These are phyloP conservation scores for Suillus clintonianus DNA, from an alignment of 768 basidiomycete species.

Conservation along the genomic window DNA sequence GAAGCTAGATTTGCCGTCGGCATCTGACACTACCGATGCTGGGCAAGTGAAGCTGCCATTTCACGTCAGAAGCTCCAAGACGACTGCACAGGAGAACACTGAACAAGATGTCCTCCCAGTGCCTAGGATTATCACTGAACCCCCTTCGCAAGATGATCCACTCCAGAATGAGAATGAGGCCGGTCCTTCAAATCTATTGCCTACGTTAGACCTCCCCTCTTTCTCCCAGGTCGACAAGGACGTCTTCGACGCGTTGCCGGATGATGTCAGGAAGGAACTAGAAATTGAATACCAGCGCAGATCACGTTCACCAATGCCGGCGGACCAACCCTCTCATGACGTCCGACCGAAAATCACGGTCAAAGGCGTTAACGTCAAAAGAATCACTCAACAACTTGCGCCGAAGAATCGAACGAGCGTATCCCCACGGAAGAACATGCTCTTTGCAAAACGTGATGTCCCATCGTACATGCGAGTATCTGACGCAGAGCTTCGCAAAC, in stretches of 20 bases:
- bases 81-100: background rate
- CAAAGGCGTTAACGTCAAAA: conserved; percentile 50
- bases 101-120: conserved; percentile 1
- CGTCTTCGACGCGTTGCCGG: conserved; percentile 71
- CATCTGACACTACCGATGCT: conserved; percentile 30
- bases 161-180: conserved; percentile 1
- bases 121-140: conserved; percentile 30
- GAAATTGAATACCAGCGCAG: conserved; percentile 66
- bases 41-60: conserved; percentile 71
- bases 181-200: conserved; percentile 10
- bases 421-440: conserved; percentile 37
- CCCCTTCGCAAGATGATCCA: conserved; percentile 35
- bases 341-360: conserved; percentile 16
- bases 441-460: conserved; percentile 39
- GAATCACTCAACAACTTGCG: conserved; percentile 64
- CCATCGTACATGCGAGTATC: conserved; percentile 46
- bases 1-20: conserved; percentile 68
- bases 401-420: conserved; percentile 49
- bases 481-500: conserved; percentile 56
- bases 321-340: conserved; percentile 7
- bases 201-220: conserved; percentile 54
- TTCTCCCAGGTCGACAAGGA: conserved; percentile 76
- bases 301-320: conserved; percentile 49
- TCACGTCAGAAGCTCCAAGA: conserved; percentile 20
- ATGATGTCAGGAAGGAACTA: conserved; percentile 68